These are phyloP conservation scores for Phytophthora tubulina DNA, from an alignment of 352 stramenopile species.

Conservation along the genomic window DNA sequence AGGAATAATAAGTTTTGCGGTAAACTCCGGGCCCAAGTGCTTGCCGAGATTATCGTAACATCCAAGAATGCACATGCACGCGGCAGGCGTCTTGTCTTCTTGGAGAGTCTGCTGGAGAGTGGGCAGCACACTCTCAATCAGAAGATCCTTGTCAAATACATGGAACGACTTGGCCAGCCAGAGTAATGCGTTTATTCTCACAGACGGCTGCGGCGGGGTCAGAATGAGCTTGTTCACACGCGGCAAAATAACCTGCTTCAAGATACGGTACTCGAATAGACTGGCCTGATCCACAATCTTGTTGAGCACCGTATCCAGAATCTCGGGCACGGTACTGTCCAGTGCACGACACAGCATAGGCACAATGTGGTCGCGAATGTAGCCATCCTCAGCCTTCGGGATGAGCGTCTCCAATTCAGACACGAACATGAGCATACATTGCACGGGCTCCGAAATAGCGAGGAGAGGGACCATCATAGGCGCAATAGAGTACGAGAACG, in stretches of 20 bases:
- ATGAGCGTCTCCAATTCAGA: slow-evolving; percentile 85
- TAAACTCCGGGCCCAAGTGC: slow-evolving; percentile 83
- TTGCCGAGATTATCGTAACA: slow-evolving; percentile 92
- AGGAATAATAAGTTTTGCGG: slow-evolving; percentile 86
- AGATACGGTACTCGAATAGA: slow-evolving; percentile 90
- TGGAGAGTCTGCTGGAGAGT: slow-evolving; percentile 79
- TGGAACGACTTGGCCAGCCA: slow-evolving; percentile 91
- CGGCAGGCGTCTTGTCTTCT: slow-evolving; percentile 83
- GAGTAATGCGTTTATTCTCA: slow-evolving; percentile 87
- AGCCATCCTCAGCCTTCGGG: slow-evolving; percentile 87
- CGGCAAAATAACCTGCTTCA: slow-evolving; percentile 89
- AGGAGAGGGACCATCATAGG: slow-evolving; percentile 87
- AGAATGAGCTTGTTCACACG: slow-evolving; percentile 91
- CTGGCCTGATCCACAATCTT: slow-evolving; percentile 90
- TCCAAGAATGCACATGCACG: slow-evolving; percentile 89
- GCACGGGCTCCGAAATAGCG: slow-evolving; percentile 85
- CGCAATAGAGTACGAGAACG: slow-evolving; percentile 78
- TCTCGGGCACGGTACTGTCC: slow-evolving; percentile 87
- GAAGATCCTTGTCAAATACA: slow-evolving; percentile 89
- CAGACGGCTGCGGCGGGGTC: slow-evolving; percentile 79
- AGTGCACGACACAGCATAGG: slow-evolving; percentile 88
- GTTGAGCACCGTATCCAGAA: slow-evolving; percentile 89
- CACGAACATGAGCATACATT: slow-evolving; percentile 93
- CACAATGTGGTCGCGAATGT: slow-evolving; percentile 91
- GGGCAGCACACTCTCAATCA: slow-evolving; percentile 86